Evolutionary conservation across 805 yeast species (phyloP).

Genomic region (Ogataea philodendri): DNA sequence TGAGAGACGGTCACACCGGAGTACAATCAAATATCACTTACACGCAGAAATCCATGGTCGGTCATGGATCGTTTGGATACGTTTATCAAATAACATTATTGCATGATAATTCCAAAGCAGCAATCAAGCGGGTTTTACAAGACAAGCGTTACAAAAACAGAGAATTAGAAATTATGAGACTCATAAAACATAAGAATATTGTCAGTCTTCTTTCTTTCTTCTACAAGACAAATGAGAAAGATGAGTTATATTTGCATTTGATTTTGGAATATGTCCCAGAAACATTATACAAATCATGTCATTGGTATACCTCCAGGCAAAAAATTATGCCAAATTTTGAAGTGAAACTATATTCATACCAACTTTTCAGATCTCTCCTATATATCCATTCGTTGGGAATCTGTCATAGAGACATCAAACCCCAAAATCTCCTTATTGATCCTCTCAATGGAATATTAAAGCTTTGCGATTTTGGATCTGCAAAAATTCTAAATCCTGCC

Average conservation of each 20-base stretch:
- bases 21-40: slow-evolving; percentile 62
- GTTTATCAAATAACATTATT: slow-evolving; percentile 84
- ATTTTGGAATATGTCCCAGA: slow-evolving; percentile 95
- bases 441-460: slow-evolving; percentile 82
- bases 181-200: slow-evolving; percentile 80
- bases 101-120: slow-evolving; percentile 77
- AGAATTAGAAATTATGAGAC: slow-evolving; percentile 93
- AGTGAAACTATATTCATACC: slow-evolving; percentile 79
- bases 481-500: slow-evolving; percentile 81
- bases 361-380: slow-evolving; percentile 72
- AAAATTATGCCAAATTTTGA: slow-evolving; percentile 85
- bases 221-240: slow-evolving; percentile 62
- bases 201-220: slow-evolving; percentile 86
- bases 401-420: slow-evolving; percentile 93
- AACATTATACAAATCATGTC: slow-evolving; percentile 86
- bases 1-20: slow-evolving; percentile 70
- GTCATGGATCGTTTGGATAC: slow-evolving; percentile 99
- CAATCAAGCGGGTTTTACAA: slow-evolving; percentile 94
- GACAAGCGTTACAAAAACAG: slow-evolving; percentile 92
- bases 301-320: slow-evolving; percentile 74
- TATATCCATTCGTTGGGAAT: slow-evolving; percentile 73
- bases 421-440: slow-evolving; percentile 84
- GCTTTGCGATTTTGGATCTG: slow-evolving; percentile 95
- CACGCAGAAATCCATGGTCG: slow-evolving; percentile 85
- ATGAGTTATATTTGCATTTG: slow-evolving; percentile 81